A percentile compares a stretch with the other conserved stretches of the same genome.
These are phyloP conservation scores for Fusarium sp. DNA, from an alignment of 2,329 filamentous ascomycete species.

Conservation along the genomic window DNA sequence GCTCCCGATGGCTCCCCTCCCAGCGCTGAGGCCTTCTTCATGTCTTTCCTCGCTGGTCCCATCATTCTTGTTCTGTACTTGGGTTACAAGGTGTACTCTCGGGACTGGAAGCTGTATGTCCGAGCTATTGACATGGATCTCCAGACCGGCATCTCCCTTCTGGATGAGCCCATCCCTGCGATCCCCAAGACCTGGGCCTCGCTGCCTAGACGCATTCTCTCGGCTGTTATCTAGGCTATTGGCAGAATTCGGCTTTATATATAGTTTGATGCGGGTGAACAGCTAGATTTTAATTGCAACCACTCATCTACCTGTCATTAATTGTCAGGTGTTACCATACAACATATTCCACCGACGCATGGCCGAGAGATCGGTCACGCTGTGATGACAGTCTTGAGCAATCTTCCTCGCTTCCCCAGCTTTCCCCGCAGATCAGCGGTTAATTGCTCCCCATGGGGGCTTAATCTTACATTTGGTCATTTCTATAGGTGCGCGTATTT, in stretches of 20 bases:
- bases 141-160: slow-evolving; percentile 79
- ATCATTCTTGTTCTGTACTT: slow-evolving; percentile 77
- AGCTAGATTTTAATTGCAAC: background rate
- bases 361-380: background rate
- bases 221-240: slow-evolving; percentile 18
- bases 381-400: background rate
- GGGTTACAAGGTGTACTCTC: slow-evolving; percentile 79
- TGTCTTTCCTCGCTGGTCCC: slow-evolving; percentile 75
- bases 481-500: slow-evolving; percentile 22
- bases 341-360: background rate
- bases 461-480: background rate
- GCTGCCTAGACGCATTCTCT: slow-evolving; percentile 10
- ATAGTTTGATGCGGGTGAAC: background rate
- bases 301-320: background rate
- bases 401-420: slow-evolving; percentile 13
- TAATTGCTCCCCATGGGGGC: background rate
- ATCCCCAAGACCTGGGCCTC: slow-evolving; percentile 64
- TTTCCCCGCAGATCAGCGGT: slow-evolving; percentile 30
- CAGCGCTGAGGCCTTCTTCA: slow-evolving; percentile 76
- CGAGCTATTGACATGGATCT: slow-evolving; percentile 83
- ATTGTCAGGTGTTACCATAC: background rate
- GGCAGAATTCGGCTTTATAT: background rate
- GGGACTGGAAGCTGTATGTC: slow-evolving; percentile 70
- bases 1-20: slow-evolving; percentile 73
- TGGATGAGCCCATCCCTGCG: slow-evolving; percentile 71